Base-by-base conservation (phyloP, 331 rosid species). In the Cucumis variabilis region DNA sequence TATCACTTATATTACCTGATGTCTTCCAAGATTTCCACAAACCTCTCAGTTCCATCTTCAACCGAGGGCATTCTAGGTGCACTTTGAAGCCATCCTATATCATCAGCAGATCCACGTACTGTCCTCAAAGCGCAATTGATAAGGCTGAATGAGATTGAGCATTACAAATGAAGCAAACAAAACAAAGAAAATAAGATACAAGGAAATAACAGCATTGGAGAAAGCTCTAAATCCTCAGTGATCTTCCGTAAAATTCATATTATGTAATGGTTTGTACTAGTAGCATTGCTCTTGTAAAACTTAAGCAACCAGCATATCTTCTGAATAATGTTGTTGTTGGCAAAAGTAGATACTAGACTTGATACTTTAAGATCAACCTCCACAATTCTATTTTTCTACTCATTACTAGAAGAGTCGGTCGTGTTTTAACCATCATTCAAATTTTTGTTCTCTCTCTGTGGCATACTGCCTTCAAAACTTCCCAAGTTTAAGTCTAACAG, bases 11-110 rank as follows among this genome's bases (percentile, higher is more conserved):
- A n/a, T n/a, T n/a, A n/a, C n/a, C n/a, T n/a, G n/a, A n/a, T n/a
- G n/a, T n/a, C n/a, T n/a, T n/a, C n/a, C n/a, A n/a, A n/a, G n/a
- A n/a, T n/a, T n/a, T n/a, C n/a, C n/a, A n/a, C n/a, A n/a, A n/a
- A n/a, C n/a, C n/a, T n/a, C n/a, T n/a, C n/a, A n/a, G n/a, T n/a
- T n/a, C n/a, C n/a, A n/a, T n/a, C n/a, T n/a, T n/a, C n/a, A n/a
- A n/a, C n/a, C n/a, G n/a, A n/a, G n/a, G n/a, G n/a, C 98, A 97
- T 91, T 89, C 89, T 94, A 0, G 95, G 90, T 92, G 93, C 96
- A 88, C 89, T 92, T 89, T 94, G 98, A 85, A 97, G 95, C 99
- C 99, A 97, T 44, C 99, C 99, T 87, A 97, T 96, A 89, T 97
- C 99, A 90, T 94, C 98, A 41, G 98, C 96, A 30, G 98, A 97